A percentile compares a stretch with the other conserved stretches of the same genome.
Conservation (phyloP, 2,329 filamentous ascomycete species). For the Metarhizium brunneum region DNA sequence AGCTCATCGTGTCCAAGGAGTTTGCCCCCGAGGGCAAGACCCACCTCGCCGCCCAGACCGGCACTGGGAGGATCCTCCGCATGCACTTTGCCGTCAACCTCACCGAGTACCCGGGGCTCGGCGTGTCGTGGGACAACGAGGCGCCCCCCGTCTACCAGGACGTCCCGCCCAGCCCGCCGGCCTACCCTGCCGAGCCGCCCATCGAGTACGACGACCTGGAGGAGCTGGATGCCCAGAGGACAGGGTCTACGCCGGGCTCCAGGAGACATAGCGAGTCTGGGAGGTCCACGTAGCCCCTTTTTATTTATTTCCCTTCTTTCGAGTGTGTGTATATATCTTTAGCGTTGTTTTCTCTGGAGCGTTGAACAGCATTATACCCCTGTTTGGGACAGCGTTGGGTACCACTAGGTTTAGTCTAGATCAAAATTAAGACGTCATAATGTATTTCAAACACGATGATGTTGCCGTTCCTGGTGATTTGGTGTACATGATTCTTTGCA, state of each 20-base stretch:
- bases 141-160: slow-evolving; percentile 89
- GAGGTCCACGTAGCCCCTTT: neutral
- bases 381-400: too few relatives aligned
- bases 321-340: neutral
- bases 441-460: too few relatives aligned
- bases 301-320: neutral
- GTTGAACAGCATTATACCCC: too few relatives aligned
- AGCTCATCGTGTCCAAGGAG: slow-evolving; percentile 91
- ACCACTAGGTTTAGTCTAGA: neutral
- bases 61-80: slow-evolving; percentile 79
- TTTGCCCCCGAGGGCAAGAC: slow-evolving; percentile 64
- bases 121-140: slow-evolving; percentile 96
- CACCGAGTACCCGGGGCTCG: slow-evolving; percentile 76
- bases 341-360: too few relatives aligned
- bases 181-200: slow-evolving; percentile 39
- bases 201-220: slow-evolving; percentile 31
- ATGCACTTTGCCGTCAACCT: slow-evolving; percentile 83
- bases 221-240: slow-evolving; percentile 17
- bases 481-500: too few relatives aligned
- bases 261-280: neutral
- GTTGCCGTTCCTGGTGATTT: too few relatives aligned
- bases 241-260: neutral
- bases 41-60: slow-evolving; percentile 69
- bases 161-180: slow-evolving; percentile 77
- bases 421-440: neutral